These are phyloP conservation scores for Pseudonitzschia pungens DNA, from an alignment of 108 stramenopile genomes.

Conservation along the genomic window DNA sequence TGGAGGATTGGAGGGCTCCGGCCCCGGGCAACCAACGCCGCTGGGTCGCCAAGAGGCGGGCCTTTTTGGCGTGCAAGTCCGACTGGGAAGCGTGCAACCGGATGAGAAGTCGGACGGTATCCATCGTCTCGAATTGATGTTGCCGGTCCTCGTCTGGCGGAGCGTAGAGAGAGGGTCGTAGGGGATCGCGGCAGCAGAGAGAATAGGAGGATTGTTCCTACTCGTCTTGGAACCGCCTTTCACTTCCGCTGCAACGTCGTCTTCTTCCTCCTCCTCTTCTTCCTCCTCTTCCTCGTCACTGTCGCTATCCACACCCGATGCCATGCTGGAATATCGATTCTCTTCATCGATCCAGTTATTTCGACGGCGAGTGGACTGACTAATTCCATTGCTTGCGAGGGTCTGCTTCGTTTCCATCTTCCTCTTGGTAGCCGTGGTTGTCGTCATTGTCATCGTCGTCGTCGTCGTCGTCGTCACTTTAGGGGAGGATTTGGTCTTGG, in stretches of 20 bases:
- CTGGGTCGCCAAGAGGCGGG: neutral
- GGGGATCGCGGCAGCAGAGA: neutral
- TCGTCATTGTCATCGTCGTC: neutral
- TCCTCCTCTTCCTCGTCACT: neutral
- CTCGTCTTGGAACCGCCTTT: too few relatives aligned
- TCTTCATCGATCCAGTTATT: neutral
- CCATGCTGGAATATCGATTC: constrained; percentile 10
- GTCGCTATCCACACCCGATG: neutral
- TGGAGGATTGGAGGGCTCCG: constrained; percentile 6
- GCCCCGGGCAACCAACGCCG: constrained; percentile 25
- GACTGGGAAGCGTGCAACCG: constrained; percentile 16
- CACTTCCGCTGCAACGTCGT: neutral
- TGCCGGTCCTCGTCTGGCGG: neutral
- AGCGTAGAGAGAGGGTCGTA: too few relatives aligned
- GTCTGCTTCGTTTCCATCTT: neutral
- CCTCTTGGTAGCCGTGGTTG: neutral
- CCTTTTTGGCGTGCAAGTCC: constrained; percentile 26
- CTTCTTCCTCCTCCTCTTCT: neutral
- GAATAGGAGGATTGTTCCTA: neutral
- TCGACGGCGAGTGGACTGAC: neutral
- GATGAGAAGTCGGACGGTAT: constrained; percentile 18
- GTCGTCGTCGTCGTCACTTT: neutral
- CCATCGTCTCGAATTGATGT: constrained; percentile 2
- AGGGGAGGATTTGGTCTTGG: neutral
- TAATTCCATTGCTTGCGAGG: neutral